Base-by-base conservation (phyloP, 1,284 basidiomycete species). In the Moesziomyces globuligerus region DNA sequence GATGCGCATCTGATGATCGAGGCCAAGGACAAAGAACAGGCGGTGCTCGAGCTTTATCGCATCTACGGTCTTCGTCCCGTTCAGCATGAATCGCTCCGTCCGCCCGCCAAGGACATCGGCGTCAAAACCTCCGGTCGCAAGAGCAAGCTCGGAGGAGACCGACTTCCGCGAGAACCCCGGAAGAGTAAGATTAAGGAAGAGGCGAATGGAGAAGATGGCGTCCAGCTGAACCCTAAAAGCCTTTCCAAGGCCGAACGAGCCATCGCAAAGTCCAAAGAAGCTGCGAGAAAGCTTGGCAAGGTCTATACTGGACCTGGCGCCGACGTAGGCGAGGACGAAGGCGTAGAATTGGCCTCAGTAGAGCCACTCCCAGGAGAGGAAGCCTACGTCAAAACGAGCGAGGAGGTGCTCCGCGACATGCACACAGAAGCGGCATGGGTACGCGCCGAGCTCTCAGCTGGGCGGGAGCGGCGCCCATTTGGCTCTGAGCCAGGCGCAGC, bases 21-120 rank as follows among this genome's bases (percentile, higher is more conserved):
- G 85, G 90, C 90, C 8, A 92, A 93, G 81, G 91, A 92, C 81
- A 93, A 94, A 84, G 93, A 95, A 83, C 93, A 95, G 81, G 93
- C 92, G 7, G 93, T 96, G 7, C 86, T 96, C 52, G 88, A 94
- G 69, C 81, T 95, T 37, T 89, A 91, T 78, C 84, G 92, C 64
- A 89, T 91, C 42, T 94, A 95, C 77, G 85, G 84, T 41, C 82
- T 94, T 7, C 84, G 88, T 48, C 86, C 88, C 11, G 90, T 92
- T 25, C 86, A 86, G 20, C 85, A 89, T 71, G 89, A 79, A 74
- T 86, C 74, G 80, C 81, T 85, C 15, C 83, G 84, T 18, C 85
- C 85, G 0, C 84, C 84, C 0, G 83, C 80, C 4, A 76, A 82
- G 15, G 83, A 85, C 46, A 82, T 83, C 37, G 83, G 83, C 43